Conservation (phyloP, 371 early-diverging fungal species). For the Mucor irregularis region DNA sequence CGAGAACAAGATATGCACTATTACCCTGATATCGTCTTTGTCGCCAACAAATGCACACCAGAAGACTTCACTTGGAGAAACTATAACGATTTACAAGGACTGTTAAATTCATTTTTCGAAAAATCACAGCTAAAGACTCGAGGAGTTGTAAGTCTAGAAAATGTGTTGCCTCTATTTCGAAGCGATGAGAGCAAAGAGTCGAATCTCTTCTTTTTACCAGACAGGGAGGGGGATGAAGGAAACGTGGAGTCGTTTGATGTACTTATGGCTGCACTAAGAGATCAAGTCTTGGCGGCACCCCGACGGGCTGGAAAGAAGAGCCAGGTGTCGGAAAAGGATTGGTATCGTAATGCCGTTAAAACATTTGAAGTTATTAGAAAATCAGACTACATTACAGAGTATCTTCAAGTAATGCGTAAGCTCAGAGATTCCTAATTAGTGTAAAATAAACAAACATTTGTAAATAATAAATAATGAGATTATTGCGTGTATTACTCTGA, state of each 20-base stretch:
- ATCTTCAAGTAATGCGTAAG: constrained; percentile 23
- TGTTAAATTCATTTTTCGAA: constrained; percentile 26
- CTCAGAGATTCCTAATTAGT: constrained; percentile 19
- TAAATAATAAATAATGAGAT: too few relatives aligned
- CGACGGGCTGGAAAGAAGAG: constrained; percentile 46
- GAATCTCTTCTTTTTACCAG: constrained; percentile 34
- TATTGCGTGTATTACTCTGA: too few relatives aligned
- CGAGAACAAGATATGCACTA: constrained; percentile 30
- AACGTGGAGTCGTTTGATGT: constrained; percentile 35
- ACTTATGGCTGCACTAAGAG: constrained; percentile 36
- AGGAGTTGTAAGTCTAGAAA: constrained; percentile 39
- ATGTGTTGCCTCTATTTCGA: constrained; percentile 27
- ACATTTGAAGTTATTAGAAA: constrained; percentile 44
- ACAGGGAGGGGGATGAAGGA: not conserved
- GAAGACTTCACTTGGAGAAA: constrained; percentile 34
- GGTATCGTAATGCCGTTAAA: constrained; percentile 43
- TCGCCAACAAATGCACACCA: constrained; percentile 43
- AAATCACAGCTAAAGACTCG: constrained; percentile 47
- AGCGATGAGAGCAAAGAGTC: not conserved
- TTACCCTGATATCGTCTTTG: constrained; percentile 54
- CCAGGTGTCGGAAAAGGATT: constrained; percentile 56
- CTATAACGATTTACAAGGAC: constrained; percentile 22
- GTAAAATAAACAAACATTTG: too few relatives aligned
- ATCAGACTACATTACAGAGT: constrained; percentile 44
- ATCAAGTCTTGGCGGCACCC: constrained; percentile 52